phyloP scores from a whole-genome alignment of 148 eudicot species.

The Amaranthus palmeri region DNA sequence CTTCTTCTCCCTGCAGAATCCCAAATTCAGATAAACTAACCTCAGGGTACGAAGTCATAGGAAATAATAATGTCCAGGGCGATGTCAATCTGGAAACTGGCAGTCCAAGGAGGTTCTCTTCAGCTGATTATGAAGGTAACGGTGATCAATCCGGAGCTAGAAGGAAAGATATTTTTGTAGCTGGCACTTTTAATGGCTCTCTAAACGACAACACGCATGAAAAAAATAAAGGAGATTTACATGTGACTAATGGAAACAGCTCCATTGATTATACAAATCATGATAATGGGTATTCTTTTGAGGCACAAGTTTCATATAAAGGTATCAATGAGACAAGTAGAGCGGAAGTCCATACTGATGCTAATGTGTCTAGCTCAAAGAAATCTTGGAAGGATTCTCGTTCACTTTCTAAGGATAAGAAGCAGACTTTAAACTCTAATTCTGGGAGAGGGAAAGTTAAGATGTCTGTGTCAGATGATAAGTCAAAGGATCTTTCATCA shows the following conservation, averaged over 20 bases:
- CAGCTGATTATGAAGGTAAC: conserved; percentile 34
- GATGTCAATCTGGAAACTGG: conserved; percentile 19
- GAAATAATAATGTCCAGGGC: conserved; percentile 35
- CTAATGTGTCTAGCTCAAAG: conserved; percentile 24
- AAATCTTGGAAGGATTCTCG: conserved; percentile 41
- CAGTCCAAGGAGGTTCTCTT: conserved; percentile 33
- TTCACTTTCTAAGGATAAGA: conserved; percentile 43
- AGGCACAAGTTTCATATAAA: conserved; percentile 32
- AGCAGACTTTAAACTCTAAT: conserved; percentile 29
- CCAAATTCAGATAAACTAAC: conserved; percentile 40
- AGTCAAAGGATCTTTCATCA: conserved; percentile 27
- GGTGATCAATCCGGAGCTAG: conserved; percentile 29
- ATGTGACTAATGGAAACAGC: conserved; percentile 23
- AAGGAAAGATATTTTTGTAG: conserved; percentile 27
- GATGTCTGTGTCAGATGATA: conserved; percentile 34
- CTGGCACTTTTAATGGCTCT: conserved; percentile 25
- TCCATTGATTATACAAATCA: conserved; percentile 23
- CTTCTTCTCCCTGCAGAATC: conserved; percentile 80
- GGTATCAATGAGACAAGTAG: conserved; percentile 27
- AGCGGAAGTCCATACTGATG: conserved; percentile 23
- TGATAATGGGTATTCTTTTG: conserved; percentile 23
- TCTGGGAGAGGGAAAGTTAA: conserved; percentile 40
- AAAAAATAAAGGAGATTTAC: conserved; percentile 23
- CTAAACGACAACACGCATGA: conserved; percentile 28
- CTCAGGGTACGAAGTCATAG: conserved; percentile 27